Percentiles rank a stretch among this genome's conserved stretches.
Conservation (phyloP, 208 protist species). For the Trypanosoma mega region DNA sequence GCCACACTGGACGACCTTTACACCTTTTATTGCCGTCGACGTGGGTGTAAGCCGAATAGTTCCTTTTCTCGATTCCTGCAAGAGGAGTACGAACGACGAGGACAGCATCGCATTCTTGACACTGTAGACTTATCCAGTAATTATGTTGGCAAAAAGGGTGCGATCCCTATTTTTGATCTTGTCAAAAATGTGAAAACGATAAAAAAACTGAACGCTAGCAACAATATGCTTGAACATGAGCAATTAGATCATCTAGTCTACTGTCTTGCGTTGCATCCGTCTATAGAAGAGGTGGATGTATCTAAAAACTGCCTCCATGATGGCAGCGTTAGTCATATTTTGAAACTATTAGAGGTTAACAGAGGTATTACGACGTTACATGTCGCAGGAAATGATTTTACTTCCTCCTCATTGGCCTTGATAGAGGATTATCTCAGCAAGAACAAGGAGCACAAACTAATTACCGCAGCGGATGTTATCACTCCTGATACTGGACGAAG, state of each 20-base stretch:
- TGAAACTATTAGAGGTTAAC: slow-evolving; percentile 70
- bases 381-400: slow-evolving; percentile 58
- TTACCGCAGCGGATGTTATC: slow-evolving; percentile 11
- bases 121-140: slow-evolving; percentile 71
- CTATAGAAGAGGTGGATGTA: slow-evolving; percentile 48
- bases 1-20: slow-evolving; percentile 80
- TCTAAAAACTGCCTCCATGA: slow-evolving; percentile 67
- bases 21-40: slow-evolving; percentile 76
- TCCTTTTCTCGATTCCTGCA: slow-evolving; percentile 49
- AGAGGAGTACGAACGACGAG: slow-evolving; percentile 35
- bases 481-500: slow-evolving; percentile 16
- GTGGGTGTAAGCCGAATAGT: slow-evolving; percentile 72
- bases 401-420: slow-evolving; percentile 27
- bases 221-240: slow-evolving; percentile 69
- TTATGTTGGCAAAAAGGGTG: slow-evolving; percentile 80
- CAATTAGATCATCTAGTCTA: slow-evolving; percentile 80
- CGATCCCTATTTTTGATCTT: slow-evolving; percentile 79
- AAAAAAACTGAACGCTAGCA: slow-evolving; percentile 61
- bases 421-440: slow-evolving; percentile 26
- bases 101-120: slow-evolving; percentile 31
- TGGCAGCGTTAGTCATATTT: slow-evolving; percentile 47
- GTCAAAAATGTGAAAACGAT: slow-evolving; percentile 81
- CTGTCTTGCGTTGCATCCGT: slow-evolving; percentile 75
- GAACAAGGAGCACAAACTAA: slow-evolving; percentile 27
- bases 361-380: slow-evolving; percentile 39